Evolutionary conservation across 2,329 filamentous ascomycete species (phyloP).

Genomic region (Hypomyces rosellus): DNA sequence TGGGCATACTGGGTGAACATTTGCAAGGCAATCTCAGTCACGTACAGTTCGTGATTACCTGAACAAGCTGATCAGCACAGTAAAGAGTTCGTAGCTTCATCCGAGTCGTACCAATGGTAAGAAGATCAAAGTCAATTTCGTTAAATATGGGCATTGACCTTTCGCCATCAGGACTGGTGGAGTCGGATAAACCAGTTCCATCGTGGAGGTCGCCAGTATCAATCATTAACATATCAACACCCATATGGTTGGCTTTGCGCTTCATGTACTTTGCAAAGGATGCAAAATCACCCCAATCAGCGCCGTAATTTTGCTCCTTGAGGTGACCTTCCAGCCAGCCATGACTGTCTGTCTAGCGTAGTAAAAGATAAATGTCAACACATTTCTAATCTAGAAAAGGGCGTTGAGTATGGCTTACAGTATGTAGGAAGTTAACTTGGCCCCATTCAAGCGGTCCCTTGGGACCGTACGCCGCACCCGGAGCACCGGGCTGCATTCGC

Average conservation of each 20-base stretch:
- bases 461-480: constrained; percentile 36
- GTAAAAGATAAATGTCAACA: neutral
- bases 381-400: neutral
- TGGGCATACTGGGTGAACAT: constrained; percentile 53
- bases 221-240: constrained; percentile 53
- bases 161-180: constrained; percentile 50
- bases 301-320: constrained; percentile 57
- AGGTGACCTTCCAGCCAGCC: constrained; percentile 56
- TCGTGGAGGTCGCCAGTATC: constrained; percentile 63
- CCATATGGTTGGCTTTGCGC: constrained; percentile 47
- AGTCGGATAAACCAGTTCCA: constrained; percentile 56
- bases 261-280: constrained; percentile 56
- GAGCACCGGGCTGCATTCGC: constrained; percentile 42
- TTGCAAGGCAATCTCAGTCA: constrained; percentile 55
- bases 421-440: constrained; percentile 56
- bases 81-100: too few relatives aligned
- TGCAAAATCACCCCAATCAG: constrained; percentile 61
- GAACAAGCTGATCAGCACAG: too few relatives aligned
- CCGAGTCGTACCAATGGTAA: constrained; percentile 35
- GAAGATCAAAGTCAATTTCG: constrained; percentile 36
- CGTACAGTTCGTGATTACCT: constrained; percentile 56
- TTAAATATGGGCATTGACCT: constrained; percentile 42
- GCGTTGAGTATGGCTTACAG: constrained; percentile 22
- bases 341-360: constrained; percentile 47
- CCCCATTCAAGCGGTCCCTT: constrained; percentile 51